Evolutionary conservation across 345 rosid genomes (phyloP), one percentile per base, ranked within the genome.

Genomic region (Salix dunnii): DNA sequence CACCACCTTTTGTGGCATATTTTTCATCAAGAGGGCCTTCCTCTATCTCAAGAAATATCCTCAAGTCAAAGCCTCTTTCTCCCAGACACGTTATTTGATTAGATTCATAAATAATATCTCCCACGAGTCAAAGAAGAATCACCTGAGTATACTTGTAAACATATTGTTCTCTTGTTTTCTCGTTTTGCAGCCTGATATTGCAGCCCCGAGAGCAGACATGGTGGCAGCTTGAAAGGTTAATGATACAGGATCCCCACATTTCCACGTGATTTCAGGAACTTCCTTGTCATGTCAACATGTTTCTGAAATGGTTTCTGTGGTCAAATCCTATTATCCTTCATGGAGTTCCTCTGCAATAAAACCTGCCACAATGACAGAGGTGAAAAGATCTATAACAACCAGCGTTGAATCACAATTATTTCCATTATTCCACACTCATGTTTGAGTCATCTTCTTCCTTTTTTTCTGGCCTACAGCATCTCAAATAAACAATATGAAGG

Each of bases 301-400:
- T 60, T 82, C 97, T 6, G 97, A 89, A 40, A 76, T 90, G 62
- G 94, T 87, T 35, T 90, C 93, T 0, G 71, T 77, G 2, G 81
- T 92, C 31, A 92, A 92, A 84, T 83, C 89, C 43, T 86, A 51
- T 30, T 82, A 90, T 74, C 96, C 92, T 10, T 77, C 84, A 0
- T 91, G 90, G 89, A 67, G 85, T 43, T 90, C 97, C 31, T 86
- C 97, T 1, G 92, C 90, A 2, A 83, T 92, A 79, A 88, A 66
- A 86, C 90, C 99, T 13, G 99, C 96, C 77, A 89, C 91, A 40
- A 86, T 90, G 96, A 93, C 99, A 49, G 96, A 84, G 92, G 92
- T 91, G 42, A 77, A 63, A 77, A 63, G 3, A 80, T 61, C 68
- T 48, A 16, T n/a, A 0, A 38, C 9, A 78, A 62, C 21, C 65